Percentiles rank a stretch among this genome's conserved stretches.
These are phyloP conservation scores for Trichoderma erinaceum DNA, from an alignment of 495 filamentous ascomycete species.

Conservation along the genomic window DNA sequence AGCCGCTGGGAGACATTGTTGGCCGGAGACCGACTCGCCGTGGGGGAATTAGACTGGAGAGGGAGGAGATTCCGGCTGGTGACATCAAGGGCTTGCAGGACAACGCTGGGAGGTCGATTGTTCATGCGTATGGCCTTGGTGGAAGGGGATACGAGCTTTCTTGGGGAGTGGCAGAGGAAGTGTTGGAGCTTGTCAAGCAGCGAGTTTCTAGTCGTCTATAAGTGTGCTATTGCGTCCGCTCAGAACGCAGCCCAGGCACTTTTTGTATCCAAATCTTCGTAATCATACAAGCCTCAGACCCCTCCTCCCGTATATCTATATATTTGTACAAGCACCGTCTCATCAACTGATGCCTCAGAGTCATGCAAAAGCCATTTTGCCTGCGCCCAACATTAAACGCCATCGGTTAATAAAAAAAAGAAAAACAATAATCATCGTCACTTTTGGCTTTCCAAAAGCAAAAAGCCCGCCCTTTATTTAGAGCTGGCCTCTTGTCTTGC, in stretches of 20 bases:
- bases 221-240: background rate
- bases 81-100: background rate
- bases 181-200: conserved; percentile 18
- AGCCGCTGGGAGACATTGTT: conserved; percentile 39
- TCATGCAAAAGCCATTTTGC: conserved; percentile 13
- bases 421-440: background rate
- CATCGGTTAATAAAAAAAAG: background rate
- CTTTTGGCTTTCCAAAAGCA: conserved; percentile 16
- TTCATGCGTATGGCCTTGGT: conserved; percentile 60
- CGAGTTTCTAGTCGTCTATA: conserved; percentile 16
- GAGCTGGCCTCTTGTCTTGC: background rate
- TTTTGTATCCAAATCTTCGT: background rate
- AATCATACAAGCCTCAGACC: background rate
- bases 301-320: background rate
- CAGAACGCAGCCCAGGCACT: background rate
- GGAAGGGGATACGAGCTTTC: conserved; percentile 52
- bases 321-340: conserved; percentile 6
- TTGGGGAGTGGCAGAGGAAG: conserved; percentile 42
- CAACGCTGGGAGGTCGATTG: conserved; percentile 28
- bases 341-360: background rate
- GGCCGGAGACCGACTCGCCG: conserved; percentile 38
- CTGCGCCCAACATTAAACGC: background rate
- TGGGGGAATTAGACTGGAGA: conserved; percentile 40
- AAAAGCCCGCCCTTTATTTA: background rate
- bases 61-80: conserved; percentile 29